phyloP scores from a whole-genome alignment of 306 rosid genomes.

The Clitoria ternatea region DNA sequence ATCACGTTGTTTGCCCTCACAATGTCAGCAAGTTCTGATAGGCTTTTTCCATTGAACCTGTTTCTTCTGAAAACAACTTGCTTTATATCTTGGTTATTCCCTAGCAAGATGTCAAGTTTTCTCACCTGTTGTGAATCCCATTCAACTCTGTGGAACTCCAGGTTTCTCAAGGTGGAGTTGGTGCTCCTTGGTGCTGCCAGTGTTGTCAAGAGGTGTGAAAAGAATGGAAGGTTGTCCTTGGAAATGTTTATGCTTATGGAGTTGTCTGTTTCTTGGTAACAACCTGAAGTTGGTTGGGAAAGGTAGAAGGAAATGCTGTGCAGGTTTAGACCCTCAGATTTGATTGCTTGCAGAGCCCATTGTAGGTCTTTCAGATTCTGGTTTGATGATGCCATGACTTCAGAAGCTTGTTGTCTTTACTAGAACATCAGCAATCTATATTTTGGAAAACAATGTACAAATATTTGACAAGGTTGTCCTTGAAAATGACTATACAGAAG shows the following conservation, averaged over 20 bases:
- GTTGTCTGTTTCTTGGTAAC: constrained; percentile 75
- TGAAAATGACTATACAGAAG: neutral
- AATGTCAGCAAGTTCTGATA: constrained; percentile 47
- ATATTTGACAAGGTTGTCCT: constrained; percentile 14
- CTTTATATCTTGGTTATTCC: constrained; percentile 34
- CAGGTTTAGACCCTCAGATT: constrained; percentile 42
- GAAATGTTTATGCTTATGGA: constrained; percentile 68
- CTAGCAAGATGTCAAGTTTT: constrained; percentile 46
- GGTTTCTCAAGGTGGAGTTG: constrained; percentile 50
- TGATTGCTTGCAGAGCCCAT: constrained; percentile 51
- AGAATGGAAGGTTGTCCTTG: constrained; percentile 41
- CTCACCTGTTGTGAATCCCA: constrained; percentile 55
- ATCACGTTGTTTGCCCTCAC: constrained; percentile 53
- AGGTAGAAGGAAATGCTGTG: constrained; percentile 82
- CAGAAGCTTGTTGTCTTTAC: constrained; percentile 17
- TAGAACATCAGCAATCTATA: neutral
- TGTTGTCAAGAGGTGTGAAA: constrained; percentile 47
- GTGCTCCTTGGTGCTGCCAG: constrained; percentile 35
- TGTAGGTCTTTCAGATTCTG: constrained; percentile 56
- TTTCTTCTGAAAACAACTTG: constrained; percentile 64
- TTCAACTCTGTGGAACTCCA: constrained; percentile 73
- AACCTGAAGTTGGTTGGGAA: constrained; percentile 60
- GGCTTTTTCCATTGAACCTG: constrained; percentile 45
- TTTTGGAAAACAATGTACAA: constrained; percentile 26
- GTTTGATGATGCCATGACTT: constrained; percentile 62